A percentile compares a stretch with the other conserved stretches of the same genome.
Evolutionary conservation across 192 early-diverging fungal genomes (phyloP).

Genomic region (Thoreauomyces humboldtii): DNA sequence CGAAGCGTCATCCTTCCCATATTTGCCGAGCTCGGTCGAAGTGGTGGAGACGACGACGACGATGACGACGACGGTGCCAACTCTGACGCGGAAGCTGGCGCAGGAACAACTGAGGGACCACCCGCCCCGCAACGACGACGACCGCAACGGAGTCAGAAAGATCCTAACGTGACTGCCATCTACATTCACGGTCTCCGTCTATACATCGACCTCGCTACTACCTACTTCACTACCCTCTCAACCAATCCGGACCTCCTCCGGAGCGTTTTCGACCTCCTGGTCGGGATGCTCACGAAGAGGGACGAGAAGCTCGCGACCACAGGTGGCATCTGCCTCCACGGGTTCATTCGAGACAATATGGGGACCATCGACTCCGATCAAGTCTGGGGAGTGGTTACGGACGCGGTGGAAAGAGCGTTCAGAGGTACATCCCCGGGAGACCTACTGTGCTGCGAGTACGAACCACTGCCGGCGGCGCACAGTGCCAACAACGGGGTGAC

Average conservation of each 20-base stretch:
- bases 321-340: slow-evolving; percentile 52
- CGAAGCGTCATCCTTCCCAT: slow-evolving; percentile 52
- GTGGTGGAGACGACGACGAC: slow-evolving; percentile 16
- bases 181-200: slow-evolving; percentile 50
- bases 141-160: slow-evolving; percentile 3
- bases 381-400: slow-evolving; percentile 38
- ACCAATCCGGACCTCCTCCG: slow-evolving; percentile 27
- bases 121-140: neutral
- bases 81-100: neutral
- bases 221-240: slow-evolving; percentile 35
- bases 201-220: slow-evolving; percentile 41
- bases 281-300: slow-evolving; percentile 40
- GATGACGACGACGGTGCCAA: slow-evolving; percentile 13
- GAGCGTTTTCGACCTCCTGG: slow-evolving; percentile 37
- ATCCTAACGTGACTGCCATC: slow-evolving; percentile 40
- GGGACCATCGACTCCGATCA: slow-evolving; percentile 25
- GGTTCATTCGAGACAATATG: slow-evolving; percentile 43
- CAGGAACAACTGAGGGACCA: neutral
- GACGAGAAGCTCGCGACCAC: slow-evolving; percentile 56
- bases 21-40: slow-evolving; percentile 51
- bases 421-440: slow-evolving; percentile 44
- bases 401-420: slow-evolving; percentile 42
- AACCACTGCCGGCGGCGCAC: neutral
- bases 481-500: neutral
- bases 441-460: slow-evolving; percentile 45